phyloP scores from a whole-genome alignment of 768 basidiomycete species.

The Dentipellis sp. region DNA sequence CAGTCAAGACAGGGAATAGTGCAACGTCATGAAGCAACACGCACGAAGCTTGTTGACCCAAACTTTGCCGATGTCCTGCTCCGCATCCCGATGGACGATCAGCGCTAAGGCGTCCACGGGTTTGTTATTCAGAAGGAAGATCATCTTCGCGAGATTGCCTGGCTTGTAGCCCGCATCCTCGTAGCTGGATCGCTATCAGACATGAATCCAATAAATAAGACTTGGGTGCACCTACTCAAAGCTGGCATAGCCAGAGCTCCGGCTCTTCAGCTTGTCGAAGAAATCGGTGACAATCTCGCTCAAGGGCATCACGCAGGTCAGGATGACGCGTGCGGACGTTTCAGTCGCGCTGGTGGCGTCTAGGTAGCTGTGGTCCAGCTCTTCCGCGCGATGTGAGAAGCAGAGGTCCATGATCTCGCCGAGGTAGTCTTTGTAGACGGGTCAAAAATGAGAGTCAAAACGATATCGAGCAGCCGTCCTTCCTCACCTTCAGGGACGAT shows the following conservation, averaged over 20 bases:
- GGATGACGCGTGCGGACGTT: slow-evolving; percentile 56
- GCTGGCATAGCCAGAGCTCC: slow-evolving; percentile 85
- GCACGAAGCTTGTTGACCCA: slow-evolving; percentile 93
- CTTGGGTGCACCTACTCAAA: slow-evolving; percentile 58
- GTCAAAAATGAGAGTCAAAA: not conserved
- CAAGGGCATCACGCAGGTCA: slow-evolving; percentile 80
- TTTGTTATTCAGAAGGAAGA: slow-evolving; percentile 80
- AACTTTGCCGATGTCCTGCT: slow-evolving; percentile 61
- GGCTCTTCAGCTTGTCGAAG: slow-evolving; percentile 89
- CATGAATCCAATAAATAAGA: not conserved
- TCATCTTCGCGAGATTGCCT: slow-evolving; percentile 82
- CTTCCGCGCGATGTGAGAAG: slow-evolving; percentile 73
- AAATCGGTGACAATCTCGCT: slow-evolving; percentile 93
- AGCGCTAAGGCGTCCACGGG: slow-evolving; percentile 90
- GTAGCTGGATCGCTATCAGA: slow-evolving; percentile 45
- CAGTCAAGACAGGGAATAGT: not conserved
- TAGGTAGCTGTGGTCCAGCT: slow-evolving; percentile 78
- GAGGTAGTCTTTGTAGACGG: slow-evolving; percentile 57
- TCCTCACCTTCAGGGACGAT: slow-evolving; percentile 81
- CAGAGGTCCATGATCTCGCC: slow-evolving; percentile 97
- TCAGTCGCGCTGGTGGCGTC: slow-evolving; percentile 39
- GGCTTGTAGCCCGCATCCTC: slow-evolving; percentile 85
- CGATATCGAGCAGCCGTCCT: not conserved
- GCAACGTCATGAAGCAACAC: slow-evolving; percentile 18
- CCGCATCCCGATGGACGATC: slow-evolving; percentile 78